phyloP scores from a whole-genome alignment of 805 yeast species.

The Candida sphagnicola region DNA sequence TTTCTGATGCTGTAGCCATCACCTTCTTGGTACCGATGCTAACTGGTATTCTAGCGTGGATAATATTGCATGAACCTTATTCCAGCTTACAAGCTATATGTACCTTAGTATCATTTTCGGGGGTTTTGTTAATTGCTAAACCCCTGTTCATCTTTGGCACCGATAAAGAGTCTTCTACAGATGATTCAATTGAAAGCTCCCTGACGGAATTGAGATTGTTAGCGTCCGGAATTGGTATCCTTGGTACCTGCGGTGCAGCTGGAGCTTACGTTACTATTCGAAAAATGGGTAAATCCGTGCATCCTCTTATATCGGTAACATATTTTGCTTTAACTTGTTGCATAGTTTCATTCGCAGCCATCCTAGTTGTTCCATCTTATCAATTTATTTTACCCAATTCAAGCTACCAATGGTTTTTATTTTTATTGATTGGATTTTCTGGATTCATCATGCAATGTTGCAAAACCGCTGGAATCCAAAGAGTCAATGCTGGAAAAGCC shows the following conservation, averaged over 20 bases:
- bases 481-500: conserved; percentile 74
- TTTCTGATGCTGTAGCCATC: conserved; percentile 78
- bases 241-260: conserved; percentile 69
- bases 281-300: conserved; percentile 72
- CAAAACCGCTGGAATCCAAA: conserved; percentile 76
- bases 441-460: conserved; percentile 83
- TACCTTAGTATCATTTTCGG: conserved; percentile 61
- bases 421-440: conserved; percentile 59
- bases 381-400: conserved; percentile 59
- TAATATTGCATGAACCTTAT: conserved; percentile 61
- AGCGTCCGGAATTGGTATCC: conserved; percentile 60
- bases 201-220: conserved; percentile 52
- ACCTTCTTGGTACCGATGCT: conserved; percentile 75
- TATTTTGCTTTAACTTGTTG: conserved; percentile 65
- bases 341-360: conserved; percentile 49
- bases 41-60: conserved; percentile 70
- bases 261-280: conserved; percentile 66
- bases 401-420: conserved; percentile 59
- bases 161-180: conserved; percentile 21
- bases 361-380: conserved; percentile 56
- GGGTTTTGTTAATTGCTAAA: conserved; percentile 77
- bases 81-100: conserved; percentile 65
- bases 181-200: conserved; percentile 46
- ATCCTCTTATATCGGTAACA: conserved; percentile 74
- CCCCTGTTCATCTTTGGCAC: conserved; percentile 70